phyloP scores from a whole-genome alignment of 441 rosid genomes.

The Erodium moschatum region DNA sequence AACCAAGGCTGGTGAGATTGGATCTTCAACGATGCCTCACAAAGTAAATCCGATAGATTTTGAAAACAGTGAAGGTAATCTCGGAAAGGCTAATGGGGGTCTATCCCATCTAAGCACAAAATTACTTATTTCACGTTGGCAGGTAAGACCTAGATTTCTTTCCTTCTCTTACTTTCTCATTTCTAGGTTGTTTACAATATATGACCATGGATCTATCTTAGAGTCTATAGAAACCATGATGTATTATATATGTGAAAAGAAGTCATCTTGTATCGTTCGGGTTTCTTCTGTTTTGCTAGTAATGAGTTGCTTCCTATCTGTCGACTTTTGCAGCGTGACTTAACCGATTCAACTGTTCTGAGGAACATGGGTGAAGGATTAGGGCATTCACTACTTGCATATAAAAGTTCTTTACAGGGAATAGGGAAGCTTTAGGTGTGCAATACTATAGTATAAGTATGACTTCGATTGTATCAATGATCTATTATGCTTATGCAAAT shows the following conservation, averaged over 20 bases:
- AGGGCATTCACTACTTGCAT: conserved; percentile 89
- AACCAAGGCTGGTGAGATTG: conserved; percentile 92
- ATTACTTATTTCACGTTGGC: conserved; percentile 87
- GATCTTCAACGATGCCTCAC: conserved; percentile 97
- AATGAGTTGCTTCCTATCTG: conserved; percentile 10
- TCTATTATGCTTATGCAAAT: not conserved
- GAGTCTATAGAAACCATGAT: no score
- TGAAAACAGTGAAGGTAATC: conserved; percentile 94
- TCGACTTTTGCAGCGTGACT: conserved; percentile 65
- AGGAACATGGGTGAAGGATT: conserved; percentile 90
- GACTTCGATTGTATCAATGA: conserved; percentile 13
- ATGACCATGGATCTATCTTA: no score
- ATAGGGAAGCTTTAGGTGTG: conserved; percentile 79
- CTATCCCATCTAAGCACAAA: conserved; percentile 59
- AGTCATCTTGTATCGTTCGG: not conserved
- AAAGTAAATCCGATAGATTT: conserved; percentile 92
- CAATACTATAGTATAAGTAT: not conserved
- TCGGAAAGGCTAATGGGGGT: conserved; percentile 79
- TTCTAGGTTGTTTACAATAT: not conserved
- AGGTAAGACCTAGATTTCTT: conserved; percentile 34
- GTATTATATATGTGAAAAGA: not conserved
- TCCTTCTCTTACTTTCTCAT: not conserved
- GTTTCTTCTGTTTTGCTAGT: conserved; percentile 9
- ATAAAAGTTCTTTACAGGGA: conserved; percentile 75
- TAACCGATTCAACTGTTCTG: conserved; percentile 85